phyloP scores from a whole-genome alignment of 768 basidiomycete genomes.

The Lactarius psammicola region DNA sequence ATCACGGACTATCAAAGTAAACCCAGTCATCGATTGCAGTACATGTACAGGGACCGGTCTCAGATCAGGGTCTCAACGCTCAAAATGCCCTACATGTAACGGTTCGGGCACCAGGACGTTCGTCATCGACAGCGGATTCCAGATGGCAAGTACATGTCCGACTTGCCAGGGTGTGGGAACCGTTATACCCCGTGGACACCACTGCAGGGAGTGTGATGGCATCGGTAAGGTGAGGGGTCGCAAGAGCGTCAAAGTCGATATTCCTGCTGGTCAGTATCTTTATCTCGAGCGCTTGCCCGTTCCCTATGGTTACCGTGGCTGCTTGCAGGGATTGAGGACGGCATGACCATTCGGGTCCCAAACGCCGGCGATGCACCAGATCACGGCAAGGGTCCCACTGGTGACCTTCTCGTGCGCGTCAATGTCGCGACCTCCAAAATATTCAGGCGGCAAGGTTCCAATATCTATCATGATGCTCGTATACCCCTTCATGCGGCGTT shows the following conservation, averaged over 20 bases:
- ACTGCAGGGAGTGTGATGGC: constrained; percentile 81
- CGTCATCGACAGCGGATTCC: constrained; percentile 90
- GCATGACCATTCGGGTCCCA: constrained; percentile 84
- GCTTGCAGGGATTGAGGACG: constrained; percentile 82
- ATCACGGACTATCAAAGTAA: constrained; percentile 67
- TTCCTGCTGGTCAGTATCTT: constrained; percentile 72
- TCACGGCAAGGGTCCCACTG: constrained; percentile 69
- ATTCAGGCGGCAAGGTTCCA: constrained; percentile 88
- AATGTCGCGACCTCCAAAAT: constrained; percentile 78
- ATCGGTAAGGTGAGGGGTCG: constrained; percentile 83
- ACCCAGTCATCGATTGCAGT: constrained; percentile 78
- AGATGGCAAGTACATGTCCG: constrained; percentile 91
- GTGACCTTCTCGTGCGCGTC: constrained; percentile 86
- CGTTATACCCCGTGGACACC: constrained; percentile 70
- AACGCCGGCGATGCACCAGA: constrained; percentile 83
- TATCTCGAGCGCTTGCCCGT: constrained; percentile 1
- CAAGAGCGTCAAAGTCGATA: constrained; percentile 74
- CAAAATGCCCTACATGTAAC: constrained; percentile 74
- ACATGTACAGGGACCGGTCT: constrained; percentile 86
- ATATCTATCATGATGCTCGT: constrained; percentile 84
- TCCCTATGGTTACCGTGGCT: constrained; percentile 16
- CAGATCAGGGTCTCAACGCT: constrained; percentile 80
- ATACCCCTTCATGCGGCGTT: constrained; percentile 91
- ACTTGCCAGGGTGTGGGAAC: constrained; percentile 80
- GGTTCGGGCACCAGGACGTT: constrained; percentile 89